A percentile compares a stretch with the other conserved stretches of the same genome.
phyloP scores from a whole-genome alignment of 768 basidiomycete genomes.

The Boletus barrowsii region DNA sequence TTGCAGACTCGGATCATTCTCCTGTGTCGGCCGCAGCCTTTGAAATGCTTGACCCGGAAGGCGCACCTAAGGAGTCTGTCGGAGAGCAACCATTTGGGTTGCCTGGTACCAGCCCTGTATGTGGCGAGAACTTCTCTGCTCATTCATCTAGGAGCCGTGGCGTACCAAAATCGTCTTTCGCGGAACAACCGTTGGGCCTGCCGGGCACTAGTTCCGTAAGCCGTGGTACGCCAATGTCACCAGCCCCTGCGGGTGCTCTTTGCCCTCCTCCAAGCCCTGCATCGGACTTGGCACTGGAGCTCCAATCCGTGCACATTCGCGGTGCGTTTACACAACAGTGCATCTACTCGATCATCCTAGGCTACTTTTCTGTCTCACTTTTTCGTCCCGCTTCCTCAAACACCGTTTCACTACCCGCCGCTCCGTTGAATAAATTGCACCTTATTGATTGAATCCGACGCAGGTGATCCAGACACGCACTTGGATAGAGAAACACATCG shows the following conservation, averaged over 20 bases:
- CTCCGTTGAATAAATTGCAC: not conserved
- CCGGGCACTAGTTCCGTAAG: conserved; percentile 15
- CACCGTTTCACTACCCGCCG: not conserved
- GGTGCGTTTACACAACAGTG: conserved; percentile 22
- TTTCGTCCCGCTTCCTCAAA: not conserved
- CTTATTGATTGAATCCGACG: conserved; percentile 7
- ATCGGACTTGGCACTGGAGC: conserved; percentile 16
- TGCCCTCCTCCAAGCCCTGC: conserved; percentile 19
- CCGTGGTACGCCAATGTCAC: not conserved
- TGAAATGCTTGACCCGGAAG: not conserved
- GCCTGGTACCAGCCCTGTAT: conserved; percentile 14
- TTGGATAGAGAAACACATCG: conserved; percentile 8
- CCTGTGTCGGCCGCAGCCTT: not conserved
- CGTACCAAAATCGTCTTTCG: conserved; percentile 3
- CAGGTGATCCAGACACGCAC: conserved; percentile 13
- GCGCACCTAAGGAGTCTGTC: conserved; percentile 1
- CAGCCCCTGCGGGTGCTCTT: not conserved
- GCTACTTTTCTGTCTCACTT: not conserved
- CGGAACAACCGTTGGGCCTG: not conserved
- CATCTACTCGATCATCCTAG: not conserved
- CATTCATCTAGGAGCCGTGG: not conserved
- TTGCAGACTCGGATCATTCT: conserved; percentile 5
- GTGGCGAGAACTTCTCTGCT: not conserved
- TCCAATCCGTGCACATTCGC: conserved; percentile 24
- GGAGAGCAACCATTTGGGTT: conserved; percentile 1